Base-by-base conservation (phyloP, 2,329 filamentous ascomycete genomes). In the Ascocoryne sarcoides region DNA sequence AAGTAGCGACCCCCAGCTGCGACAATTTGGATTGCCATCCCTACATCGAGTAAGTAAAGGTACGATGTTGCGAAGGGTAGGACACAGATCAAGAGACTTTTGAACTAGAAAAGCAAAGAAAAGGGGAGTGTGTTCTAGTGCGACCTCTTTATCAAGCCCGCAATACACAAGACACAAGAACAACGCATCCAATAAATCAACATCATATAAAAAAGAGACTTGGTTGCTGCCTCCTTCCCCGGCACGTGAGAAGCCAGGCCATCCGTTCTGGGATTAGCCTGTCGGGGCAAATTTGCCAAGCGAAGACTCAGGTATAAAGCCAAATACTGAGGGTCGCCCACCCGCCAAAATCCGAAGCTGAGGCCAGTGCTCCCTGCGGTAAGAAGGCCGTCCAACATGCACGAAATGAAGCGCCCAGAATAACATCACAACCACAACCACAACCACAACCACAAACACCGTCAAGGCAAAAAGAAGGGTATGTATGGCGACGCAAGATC, bases 11-110 rank as follows among this genome's bases (percentile, higher is more conserved):
- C 51, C 83, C 79, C 50, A 93, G 79, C 52, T 79, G 78, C 1
- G 89, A 84, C 26, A 98, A 73, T 65, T 93, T 95, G 55, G 81
- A 73, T 70, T 96, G 89, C 92, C 92, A 98, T 66, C 82, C 85
- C 89, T 96, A 60, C 47, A 39, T n/a, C n/a, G n/a, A n/a, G n/a
- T n/a, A n/a, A n/a, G n/a, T n/a, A n/a, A n/a, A n/a, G n/a, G n/a
- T n/a, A n/a, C n/a, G n/a, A 46, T 44, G 15, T 18, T 28, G n/a
- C n/a, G 40, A 16, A 18, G 20, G 33, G 37, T 34, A 40, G 37
- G 35, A 40, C 20, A 40, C 43, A 41, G 30, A n/a, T n/a, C n/a
- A n/a, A n/a, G 12, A 20, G 12, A 18, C 19, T 3, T 20, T 40
- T 37, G 9, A 30, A 45, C 20, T 35, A 10, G 35, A 34, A 32